Evolutionary conservation across 140 eudicot species (phyloP), one percentile per base, ranked within the genome.

Genomic region (Stevia rebaudiana): DNA sequence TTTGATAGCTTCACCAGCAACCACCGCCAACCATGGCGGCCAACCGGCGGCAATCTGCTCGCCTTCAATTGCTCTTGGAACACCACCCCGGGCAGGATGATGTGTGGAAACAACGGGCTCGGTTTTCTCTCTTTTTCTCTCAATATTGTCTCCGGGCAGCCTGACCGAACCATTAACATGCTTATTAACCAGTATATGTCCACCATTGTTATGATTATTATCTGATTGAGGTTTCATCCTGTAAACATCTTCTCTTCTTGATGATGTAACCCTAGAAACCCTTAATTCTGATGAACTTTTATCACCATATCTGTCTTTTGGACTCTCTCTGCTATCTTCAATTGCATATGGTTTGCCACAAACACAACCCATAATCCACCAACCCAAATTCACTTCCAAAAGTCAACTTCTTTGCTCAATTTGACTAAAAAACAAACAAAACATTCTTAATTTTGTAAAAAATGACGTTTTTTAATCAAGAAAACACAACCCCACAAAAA

Each of bases 41-140:
- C 97, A 90, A 58, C 97, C 97, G 28, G 97, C 97, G 0, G 95
- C 94, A 49, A 86, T 83, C 78, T 86, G 95, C 69, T 86, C 97
- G 18, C 87, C 96, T 60, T 92, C 87, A 2, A 67, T 66, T 33
- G 96, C 85, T 63, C 80, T 79, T 0, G 91, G 89, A 73, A 87
- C 47, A 43, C 65, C 30, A 25, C 86, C 89, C 8, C 33, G 4
- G 11, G 79, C 77, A n/a, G 86, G 92, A 72, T 70, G 82, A 36
- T 49, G 69, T 51, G 54, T 12, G 6, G 65, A 22, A 41, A 82
- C 61, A 44, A 78, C 50, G 23, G 22, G 33, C 54, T 74, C 85
- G 2, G 57, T 4, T 67, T 78, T 78, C 21, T 80, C 87, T 48
- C 75, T 80, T 56, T 84, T 82, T 75, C 86, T 79, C 74, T 72